Conservation (phyloP, 2,329 filamentous ascomycete genomes). For the Parafenestella ontariensis region DNA sequence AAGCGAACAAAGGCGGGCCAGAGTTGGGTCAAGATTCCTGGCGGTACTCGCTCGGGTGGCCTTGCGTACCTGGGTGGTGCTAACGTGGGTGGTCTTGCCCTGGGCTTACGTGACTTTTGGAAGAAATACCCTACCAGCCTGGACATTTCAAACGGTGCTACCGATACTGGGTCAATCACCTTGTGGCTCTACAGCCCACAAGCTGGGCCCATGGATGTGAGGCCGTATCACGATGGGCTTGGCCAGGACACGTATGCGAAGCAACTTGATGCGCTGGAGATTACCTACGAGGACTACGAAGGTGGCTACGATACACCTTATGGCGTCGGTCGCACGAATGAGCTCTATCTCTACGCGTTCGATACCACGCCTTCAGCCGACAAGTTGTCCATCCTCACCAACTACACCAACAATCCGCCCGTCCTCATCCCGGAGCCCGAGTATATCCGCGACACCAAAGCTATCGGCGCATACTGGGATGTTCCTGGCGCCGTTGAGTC, state of each 20-base stretch:
- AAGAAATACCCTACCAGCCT: slow-evolving; percentile 67
- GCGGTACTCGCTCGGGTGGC: slow-evolving; percentile 63
- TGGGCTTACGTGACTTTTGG: slow-evolving; percentile 69
- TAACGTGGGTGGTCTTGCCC: slow-evolving; percentile 63
- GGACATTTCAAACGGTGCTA: slow-evolving; percentile 61
- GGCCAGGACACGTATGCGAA: slow-evolving; percentile 63
- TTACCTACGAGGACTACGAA: slow-evolving; percentile 71
- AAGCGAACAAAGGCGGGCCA: slow-evolving; percentile 66
- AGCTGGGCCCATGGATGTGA: slow-evolving; percentile 63
- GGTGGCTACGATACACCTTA: slow-evolving; percentile 62
- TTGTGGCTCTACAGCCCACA: slow-evolving; percentile 67
- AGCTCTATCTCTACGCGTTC: slow-evolving; percentile 63
- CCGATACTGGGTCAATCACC: slow-evolving; percentile 61
- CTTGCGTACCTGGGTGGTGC: slow-evolving; percentile 67
- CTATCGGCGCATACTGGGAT: slow-evolving; percentile 64
- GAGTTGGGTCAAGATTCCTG: slow-evolving; percentile 65
- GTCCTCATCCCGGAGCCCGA: slow-evolving; percentile 58
- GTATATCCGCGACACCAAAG: slow-evolving; percentile 61
- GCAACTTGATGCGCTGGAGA: slow-evolving; percentile 66
- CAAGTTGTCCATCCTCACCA: slow-evolving; percentile 53
- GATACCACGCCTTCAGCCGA: slow-evolving; percentile 60
- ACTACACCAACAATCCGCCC: slow-evolving; percentile 60
- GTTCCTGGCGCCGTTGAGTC: slow-evolving; percentile 49
- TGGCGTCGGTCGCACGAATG: slow-evolving; percentile 65
- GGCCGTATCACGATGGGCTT: slow-evolving; percentile 65